Evolutionary conservation across 768 basidiomycete genomes (phyloP), one percentile per base, ranked within the genome.

Genomic region (Leccinum aurantiacum): DNA sequence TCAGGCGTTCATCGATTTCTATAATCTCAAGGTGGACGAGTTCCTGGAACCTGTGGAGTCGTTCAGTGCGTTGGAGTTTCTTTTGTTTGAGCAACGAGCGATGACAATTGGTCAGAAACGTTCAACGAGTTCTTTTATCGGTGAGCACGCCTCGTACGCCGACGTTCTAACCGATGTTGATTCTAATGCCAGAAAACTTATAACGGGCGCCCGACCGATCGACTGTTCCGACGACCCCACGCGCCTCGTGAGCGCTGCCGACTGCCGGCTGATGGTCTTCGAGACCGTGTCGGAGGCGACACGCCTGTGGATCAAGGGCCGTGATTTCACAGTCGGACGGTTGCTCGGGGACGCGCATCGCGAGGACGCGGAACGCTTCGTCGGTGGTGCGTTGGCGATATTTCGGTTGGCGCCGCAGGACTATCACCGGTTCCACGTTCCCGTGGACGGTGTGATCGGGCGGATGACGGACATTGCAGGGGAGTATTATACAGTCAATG

Each of bases 401-500:
- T 98, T 98, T 77, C 80, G 95, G 17, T 78, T 97, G 19, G 95
- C 95, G 1, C 95, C 95, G 1, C 91, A 95, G 75, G 95, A 98
- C 67, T 98, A 98, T 68, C 95, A 98, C 74, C 89, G 95, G 1
- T 97, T 95, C 82, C 91, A 93, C 71, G 84, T 84, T 0, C 91
- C 93, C 0, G 90, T 95, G 22, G 91, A 92, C 61, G 94, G 95
- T 0, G 84, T 72, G 38, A 84, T 98, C 29, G 95, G 95, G 17
- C 79, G 79, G 35, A 93, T 95, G 85, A 86, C 84, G 6, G 82
- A 90, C 67, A 90, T 98, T 57, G 64, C 85, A 3, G 96, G 96
- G 6, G 93, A 96, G 69, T 98, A 97, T 74, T 98, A 97, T 74
- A 98, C 97, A 0, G 96, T 97, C 62, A 96, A 95, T 58, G 90